Conservation (phyloP, 1,284 basidiomycete species). For the Cutaneotrichosporon cavernicola region DNA sequence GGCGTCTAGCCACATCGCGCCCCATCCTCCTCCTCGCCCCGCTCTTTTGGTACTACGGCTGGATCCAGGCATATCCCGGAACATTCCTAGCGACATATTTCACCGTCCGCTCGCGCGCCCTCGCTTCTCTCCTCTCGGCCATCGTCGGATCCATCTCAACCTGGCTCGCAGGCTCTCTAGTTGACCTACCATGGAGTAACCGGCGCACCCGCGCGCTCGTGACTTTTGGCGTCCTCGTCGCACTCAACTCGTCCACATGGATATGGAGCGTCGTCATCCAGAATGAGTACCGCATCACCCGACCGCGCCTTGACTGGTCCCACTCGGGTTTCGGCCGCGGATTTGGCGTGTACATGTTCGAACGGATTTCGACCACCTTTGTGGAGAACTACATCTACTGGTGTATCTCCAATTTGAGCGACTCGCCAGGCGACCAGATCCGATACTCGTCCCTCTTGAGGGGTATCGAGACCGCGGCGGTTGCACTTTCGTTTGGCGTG, state of each 20-base stretch:
- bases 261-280: conserved; percentile 20
- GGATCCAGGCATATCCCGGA: conserved; percentile 28
- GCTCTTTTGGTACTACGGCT: conserved; percentile 32
- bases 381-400: conserved; percentile 21
- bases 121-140: conserved; percentile 27
- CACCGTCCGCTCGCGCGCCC: conserved; percentile 35
- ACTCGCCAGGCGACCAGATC: conserved; percentile 22
- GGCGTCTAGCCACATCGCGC: conserved; percentile 11
- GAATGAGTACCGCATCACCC: conserved; percentile 17
- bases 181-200: conserved; percentile 15
- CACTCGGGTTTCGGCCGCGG: conserved; percentile 17
- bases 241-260: conserved; percentile 16
- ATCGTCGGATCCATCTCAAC: conserved; percentile 11
- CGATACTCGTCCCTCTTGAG: conserved; percentile 19
- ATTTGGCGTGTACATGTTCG: conserved; percentile 22
- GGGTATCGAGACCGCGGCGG: conserved; percentile 19
- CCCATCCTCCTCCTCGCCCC: conserved; percentile 28
- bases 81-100: conserved; percentile 40
- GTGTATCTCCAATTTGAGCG: conserved; percentile 18
- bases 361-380: conserved; percentile 12
- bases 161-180: conserved; percentile 17
- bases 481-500: conserved; percentile 16
- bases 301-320: conserved; percentile 19
- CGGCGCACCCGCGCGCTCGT: conserved; percentile 13
- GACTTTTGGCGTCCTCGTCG: conserved; percentile 7